Evolutionary conservation across 257 asterid species (phyloP).

Genomic region (Leonotis leonurus): DNA sequence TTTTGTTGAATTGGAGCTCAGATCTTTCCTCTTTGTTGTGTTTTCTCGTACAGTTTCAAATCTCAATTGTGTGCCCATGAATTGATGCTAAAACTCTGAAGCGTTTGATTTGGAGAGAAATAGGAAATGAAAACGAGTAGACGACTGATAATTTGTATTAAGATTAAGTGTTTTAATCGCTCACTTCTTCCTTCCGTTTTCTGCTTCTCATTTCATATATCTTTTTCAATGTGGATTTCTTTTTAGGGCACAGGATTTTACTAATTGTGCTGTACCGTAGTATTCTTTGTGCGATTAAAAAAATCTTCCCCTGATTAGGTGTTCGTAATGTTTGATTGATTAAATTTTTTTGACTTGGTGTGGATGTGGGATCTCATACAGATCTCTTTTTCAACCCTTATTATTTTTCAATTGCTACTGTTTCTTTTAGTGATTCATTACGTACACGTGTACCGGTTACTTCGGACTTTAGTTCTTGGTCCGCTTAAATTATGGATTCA

Average conservation of each 20-base stretch:
- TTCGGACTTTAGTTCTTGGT: slow-evolving; percentile 15
- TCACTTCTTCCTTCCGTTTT: not conserved
- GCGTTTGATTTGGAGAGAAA: not conserved
- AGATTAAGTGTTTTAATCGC: not conserved
- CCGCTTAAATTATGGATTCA: slow-evolving; percentile 1
- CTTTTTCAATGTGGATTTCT: not conserved
- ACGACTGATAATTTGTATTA: not conserved
- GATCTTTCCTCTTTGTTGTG: not conserved
- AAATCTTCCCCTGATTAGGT: slow-evolving; percentile 3
- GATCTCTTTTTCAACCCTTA: slow-evolving; percentile 17
- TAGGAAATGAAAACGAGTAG: not conserved
- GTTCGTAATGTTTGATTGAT: slow-evolving; percentile 14
- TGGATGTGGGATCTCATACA: slow-evolving; percentile 25
- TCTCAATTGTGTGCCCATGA: not conserved
- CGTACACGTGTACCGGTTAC: slow-evolving; percentile 20
- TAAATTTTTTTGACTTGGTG: slow-evolving; percentile 12
- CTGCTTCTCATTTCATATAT: not conserved
- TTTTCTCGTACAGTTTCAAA: not conserved
- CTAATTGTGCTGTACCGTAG: not conserved
- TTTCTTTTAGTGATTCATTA: not conserved
- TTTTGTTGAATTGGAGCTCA: slow-evolving; percentile 3
- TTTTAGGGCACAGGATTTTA: not conserved
- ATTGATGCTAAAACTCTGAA: not conserved
- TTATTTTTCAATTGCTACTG: slow-evolving; percentile 7
- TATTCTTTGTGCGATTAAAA: not conserved